Conservation (phyloP, 352 stramenopile species). For the Phytophthora idaei region DNA sequence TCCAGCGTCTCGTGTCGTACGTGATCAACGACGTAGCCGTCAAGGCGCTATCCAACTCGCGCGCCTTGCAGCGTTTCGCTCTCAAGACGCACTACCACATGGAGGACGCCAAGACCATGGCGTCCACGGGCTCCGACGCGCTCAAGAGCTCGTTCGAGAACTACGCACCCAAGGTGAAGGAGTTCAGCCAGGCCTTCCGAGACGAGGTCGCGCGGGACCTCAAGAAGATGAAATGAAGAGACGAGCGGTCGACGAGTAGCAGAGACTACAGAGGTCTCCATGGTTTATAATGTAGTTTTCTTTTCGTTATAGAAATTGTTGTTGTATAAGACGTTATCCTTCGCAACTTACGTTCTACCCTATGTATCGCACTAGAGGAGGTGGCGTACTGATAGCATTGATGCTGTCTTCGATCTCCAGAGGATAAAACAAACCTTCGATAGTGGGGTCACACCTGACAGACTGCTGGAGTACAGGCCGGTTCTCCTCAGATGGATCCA, state of each 20-base stretch:
- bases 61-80: conserved; percentile 84
- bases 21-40: conserved; percentile 88
- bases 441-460: conserved; percentile 3
- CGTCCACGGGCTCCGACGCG: conserved; percentile 47
- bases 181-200: conserved; percentile 75
- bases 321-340: too few species aligned
- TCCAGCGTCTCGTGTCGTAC: conserved; percentile 82
- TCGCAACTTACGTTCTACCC: too few species aligned
- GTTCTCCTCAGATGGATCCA: conserved; percentile 15
- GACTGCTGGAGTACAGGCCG: background rate
- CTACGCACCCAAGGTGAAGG: conserved; percentile 71
- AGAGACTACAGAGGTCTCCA: background rate
- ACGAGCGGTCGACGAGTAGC: background rate
- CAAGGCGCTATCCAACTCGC: conserved; percentile 83
- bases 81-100: conserved; percentile 87
- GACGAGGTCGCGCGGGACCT: conserved; percentile 77
- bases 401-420: background rate
- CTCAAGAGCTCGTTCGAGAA: conserved; percentile 62
- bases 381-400: background rate
- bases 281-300: conserved; percentile 1
- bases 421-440: background rate
- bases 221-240: conserved; percentile 72
- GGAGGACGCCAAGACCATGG: conserved; percentile 81
- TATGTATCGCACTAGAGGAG: background rate
- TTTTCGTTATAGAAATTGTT: background rate